phyloP scores from a whole-genome alignment of 2,329 filamentous ascomycete species.

The Corinectria fuckeliana region DNA sequence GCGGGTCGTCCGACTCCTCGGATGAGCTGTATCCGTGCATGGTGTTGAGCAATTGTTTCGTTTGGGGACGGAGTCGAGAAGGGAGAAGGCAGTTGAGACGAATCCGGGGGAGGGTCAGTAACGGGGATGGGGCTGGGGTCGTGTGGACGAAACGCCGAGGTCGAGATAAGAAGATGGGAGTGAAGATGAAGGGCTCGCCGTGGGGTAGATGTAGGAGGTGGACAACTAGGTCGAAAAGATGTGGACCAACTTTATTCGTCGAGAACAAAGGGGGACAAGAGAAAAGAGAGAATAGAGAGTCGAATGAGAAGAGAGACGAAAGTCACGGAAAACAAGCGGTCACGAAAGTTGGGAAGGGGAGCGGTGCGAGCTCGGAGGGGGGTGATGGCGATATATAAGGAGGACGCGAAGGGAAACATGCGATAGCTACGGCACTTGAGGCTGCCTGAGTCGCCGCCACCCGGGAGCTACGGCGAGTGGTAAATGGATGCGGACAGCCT shows the following conservation, averaged over 20 bases:
- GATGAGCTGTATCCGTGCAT: conserved; percentile 59
- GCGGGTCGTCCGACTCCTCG: conserved; percentile 56
- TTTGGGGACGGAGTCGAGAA: neutral
- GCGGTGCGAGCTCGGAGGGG: conserved; percentile 6
- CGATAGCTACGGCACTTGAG: neutral
- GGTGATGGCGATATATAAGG: conserved; percentile 13
- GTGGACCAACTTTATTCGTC: neutral
- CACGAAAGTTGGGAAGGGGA: conserved; percentile 5
- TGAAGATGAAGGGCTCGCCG: neutral
- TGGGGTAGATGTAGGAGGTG: neutral
- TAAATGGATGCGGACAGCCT: neutral
- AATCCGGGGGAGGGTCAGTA: neutral
- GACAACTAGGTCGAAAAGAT: neutral
- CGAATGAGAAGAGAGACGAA: neutral
- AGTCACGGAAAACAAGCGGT: conserved; percentile 2
- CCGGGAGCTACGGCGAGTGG: neutral
- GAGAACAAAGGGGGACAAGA: neutral
- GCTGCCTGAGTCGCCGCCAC: conserved; percentile 13
- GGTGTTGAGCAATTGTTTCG: neutral
- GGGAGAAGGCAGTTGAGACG: neutral
- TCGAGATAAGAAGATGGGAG: neutral
- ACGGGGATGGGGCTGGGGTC: neutral
- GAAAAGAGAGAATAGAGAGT: neutral
- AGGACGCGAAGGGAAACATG: neutral
- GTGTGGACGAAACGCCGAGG: neutral